A percentile compares a stretch with the other conserved stretches of the same genome.
Evolutionary conservation across 768 basidiomycete species (phyloP).

Genomic region (Boletus vermiculosoides): DNA sequence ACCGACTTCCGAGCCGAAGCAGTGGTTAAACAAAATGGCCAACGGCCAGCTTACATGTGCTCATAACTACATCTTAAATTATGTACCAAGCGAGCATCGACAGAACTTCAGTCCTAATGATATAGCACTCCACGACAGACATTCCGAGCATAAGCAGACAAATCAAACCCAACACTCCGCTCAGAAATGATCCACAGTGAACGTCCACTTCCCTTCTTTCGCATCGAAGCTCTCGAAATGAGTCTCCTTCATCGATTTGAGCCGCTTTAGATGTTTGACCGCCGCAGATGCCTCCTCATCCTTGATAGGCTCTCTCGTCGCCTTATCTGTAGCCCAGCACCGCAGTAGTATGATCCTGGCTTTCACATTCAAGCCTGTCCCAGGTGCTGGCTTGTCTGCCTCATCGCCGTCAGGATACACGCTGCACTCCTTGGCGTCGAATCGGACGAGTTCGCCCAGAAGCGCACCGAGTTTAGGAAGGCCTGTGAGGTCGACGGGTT

Average conservation of each 20-base stretch:
- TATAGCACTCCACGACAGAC: slow-evolving; percentile 2
- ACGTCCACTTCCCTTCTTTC: slow-evolving; percentile 86
- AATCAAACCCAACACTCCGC: slow-evolving; percentile 1
- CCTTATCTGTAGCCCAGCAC: slow-evolving; percentile 91
- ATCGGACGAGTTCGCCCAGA: slow-evolving; percentile 82
- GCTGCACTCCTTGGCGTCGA: slow-evolving; percentile 88
- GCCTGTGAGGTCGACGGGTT: slow-evolving; percentile 85
- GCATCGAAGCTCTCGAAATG: slow-evolving; percentile 80
- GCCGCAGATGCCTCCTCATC: slow-evolving; percentile 70
- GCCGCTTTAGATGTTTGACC: slow-evolving; percentile 71
- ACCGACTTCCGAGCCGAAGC: slow-evolving; percentile 2
- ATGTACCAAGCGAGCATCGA: slow-evolving; percentile 1
- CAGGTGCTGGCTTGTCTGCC: slow-evolving; percentile 79
- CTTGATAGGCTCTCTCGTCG: slow-evolving; percentile 85
- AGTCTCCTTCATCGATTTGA: slow-evolving; percentile 84
- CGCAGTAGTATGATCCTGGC: slow-evolving; percentile 73
- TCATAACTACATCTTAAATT: slow-evolving; percentile 17
- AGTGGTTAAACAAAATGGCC: slow-evolving; percentile 14
- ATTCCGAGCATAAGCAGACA: neutral
- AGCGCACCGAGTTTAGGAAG: slow-evolving; percentile 76
- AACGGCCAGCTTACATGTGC: slow-evolving; percentile 2
- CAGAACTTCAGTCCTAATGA: slow-evolving; percentile 6
- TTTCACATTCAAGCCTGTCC: slow-evolving; percentile 85
- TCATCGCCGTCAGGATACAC: slow-evolving; percentile 91
- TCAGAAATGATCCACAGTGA: slow-evolving; percentile 92